Evolutionary conservation across 1,284 basidiomycete genomes (phyloP), one percentile per base, ranked within the genome.

Genomic region (Porodaedalea pini): DNA sequence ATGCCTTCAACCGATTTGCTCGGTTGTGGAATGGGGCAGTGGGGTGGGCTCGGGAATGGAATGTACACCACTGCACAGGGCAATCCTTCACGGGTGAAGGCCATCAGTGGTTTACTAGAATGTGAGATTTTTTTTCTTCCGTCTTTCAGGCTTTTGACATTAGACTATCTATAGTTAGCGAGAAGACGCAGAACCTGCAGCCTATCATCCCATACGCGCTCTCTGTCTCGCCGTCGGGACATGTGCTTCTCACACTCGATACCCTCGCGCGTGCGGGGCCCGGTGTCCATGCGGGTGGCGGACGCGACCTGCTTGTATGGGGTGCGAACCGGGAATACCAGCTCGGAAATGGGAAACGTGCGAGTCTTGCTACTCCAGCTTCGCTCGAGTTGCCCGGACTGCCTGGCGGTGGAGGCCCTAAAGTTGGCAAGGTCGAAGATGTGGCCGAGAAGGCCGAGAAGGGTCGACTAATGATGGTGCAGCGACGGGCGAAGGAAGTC

Each of bases 41-140:
- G 82, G 71, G 94, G 95, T 10, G 88, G 90, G 2, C 78, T 98
- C 2, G 95, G 94, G 0, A 94, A 91, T 58, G 83, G 80, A n/a
- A 69, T 80, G 44, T 95, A 83, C 76, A 88, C 79, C 65, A 92
- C 84, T 62, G 84, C 85, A 0, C 87, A 89, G 63, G 81, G 84
- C 31, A 77, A 78, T 43, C 93, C 92, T 0, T 76, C 83, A 0
- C 83, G 85, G 56, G 87, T 92, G 19, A 93, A 88, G 73, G 86
- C 82, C 45, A 79, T 97, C 53, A 94, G 90, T 65, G 92, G 93
- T 5, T 73, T 96, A 25, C 73, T 82, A 25, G 93, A 94, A 78
- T 95, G 90, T 90, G 66, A 73, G 85, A 71, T 15, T 10, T 54
- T 31, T 6, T 44, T 15, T 19, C 3, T 19, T 15, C n/a, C 32